Conservation (phyloP, 169 alveolate genomes). For the Plasmodium adleri region DNA sequence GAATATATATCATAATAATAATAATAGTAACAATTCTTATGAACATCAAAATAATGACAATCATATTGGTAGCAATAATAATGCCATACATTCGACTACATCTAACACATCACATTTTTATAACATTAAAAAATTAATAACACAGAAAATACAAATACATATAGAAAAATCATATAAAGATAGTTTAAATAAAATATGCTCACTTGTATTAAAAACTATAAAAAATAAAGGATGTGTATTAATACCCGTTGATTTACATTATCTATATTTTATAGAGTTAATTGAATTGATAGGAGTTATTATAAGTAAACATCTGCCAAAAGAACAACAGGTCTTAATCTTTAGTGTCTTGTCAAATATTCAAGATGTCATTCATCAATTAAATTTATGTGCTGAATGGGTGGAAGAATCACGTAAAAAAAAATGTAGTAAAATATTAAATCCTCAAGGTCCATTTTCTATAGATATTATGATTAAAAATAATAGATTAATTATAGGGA, state of each 20-base stretch:
- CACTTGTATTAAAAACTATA: conserved; percentile 47
- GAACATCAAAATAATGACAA: neutral
- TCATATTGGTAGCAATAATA: neutral
- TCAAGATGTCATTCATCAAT: conserved; percentile 53
- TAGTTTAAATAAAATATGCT: conserved; percentile 57
- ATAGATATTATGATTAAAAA: conserved; percentile 66
- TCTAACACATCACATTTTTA: neutral
- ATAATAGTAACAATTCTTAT: neutral
- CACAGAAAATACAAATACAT: conserved; percentile 18
- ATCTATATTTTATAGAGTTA: conserved; percentile 51
- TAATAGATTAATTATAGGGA: conserved; percentile 61
- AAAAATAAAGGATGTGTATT: conserved; percentile 71
- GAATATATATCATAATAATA: too few species aligned
- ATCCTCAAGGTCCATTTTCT: conserved; percentile 72
- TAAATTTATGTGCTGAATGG: conserved; percentile 72
- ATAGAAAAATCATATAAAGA: conserved; percentile 56
- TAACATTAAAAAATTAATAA: neutral
- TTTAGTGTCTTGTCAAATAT: conserved; percentile 37
- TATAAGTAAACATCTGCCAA: conserved; percentile 53
- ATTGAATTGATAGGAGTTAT: conserved; percentile 63
- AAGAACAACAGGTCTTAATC: conserved; percentile 66
- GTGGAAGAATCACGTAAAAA: conserved; percentile 72
- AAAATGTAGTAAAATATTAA: conserved; percentile 47
- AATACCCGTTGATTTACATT: conserved; percentile 62
- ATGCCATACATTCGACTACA: neutral